Evolutionary conservation across 345 rosid species (phyloP), one percentile per base, ranked within the genome.

Genomic region (Physaria fendleri): DNA sequence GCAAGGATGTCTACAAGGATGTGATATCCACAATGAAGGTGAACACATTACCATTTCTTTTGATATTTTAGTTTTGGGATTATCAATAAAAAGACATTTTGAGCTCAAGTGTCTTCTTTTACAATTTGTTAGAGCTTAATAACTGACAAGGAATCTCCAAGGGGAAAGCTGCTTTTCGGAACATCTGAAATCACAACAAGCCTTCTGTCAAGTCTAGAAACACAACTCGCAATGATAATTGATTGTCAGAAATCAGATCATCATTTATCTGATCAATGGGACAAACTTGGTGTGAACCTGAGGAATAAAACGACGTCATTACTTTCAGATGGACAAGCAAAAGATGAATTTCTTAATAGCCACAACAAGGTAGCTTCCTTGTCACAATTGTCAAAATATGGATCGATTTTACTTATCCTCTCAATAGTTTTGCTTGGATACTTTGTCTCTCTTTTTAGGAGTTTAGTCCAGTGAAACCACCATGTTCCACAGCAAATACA

Each of bases 311-410:
- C 80, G 22, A 41, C 74, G 47, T 71, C 71, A 9, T 29, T 84
- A 64, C 50, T 68, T 38, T 68, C 79, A 43, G 80, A 82, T 50
- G 66, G 77, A 45, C 76, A 76, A 60, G 77, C 23, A 32, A 64
- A 61, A 65, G 61, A 67, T 52, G 66, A 56, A 8, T 27, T 20
- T 41, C 63, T 71, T 35, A 61, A 74, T 60, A 68, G 76, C 77
- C 39, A 76, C 27, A 39, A 64, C 71, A 73, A 88, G 99, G 99
- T 93, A 88, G 91, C 81, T 74, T 76, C 78, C 75, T 78, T 73
- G 81, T 55, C 85, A 81, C 76, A 23, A 69, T 65, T 69, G 28
- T 74, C 82, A 58, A 72, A 79, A 77, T 81, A 71, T 68, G 56
- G 71, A 52, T 77, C 71, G 32, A 14, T 84, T 25, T 41, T 87